A percentile compares a stretch with the other conserved stretches of the same genome.
These are phyloP conservation scores for Chrysochromulina tobinii DNA, from an alignment of 78 protist genomes.

Conservation along the genomic window DNA sequence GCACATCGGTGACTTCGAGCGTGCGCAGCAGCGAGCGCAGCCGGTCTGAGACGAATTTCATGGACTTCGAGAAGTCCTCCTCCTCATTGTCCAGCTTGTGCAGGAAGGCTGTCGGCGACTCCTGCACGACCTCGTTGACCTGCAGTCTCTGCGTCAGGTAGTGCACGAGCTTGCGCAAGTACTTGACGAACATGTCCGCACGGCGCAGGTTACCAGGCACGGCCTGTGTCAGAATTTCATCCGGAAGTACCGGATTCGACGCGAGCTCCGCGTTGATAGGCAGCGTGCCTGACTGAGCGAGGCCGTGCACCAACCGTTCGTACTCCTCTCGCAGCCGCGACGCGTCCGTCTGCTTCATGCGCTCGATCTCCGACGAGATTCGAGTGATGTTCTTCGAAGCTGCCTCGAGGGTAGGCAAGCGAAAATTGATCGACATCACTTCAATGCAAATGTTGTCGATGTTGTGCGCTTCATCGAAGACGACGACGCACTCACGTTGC, in stretches of 20 bases:
- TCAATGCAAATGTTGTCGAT: constrained; percentile 97
- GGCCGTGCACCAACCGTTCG: not conserved
- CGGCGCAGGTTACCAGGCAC: constrained; percentile 94
- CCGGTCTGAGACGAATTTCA: constrained; percentile 60
- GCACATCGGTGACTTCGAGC: constrained; percentile 62
- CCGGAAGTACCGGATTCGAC: constrained; percentile 73
- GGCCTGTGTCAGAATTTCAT: constrained; percentile 79
- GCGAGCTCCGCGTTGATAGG: not conserved
- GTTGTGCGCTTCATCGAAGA: constrained; percentile 99
- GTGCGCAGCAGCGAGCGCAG: constrained; percentile 83
- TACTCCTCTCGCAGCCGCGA: not conserved
- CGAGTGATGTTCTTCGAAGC: not conserved
- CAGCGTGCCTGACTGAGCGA: not conserved
- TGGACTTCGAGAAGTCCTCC: constrained; percentile 32
- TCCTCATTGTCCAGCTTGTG: constrained; percentile 28
- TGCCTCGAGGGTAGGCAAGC: not conserved
- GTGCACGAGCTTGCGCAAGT: constrained; percentile 75
- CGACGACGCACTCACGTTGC: constrained; percentile 77
- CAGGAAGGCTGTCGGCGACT: constrained; percentile 74
- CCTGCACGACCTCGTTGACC: constrained; percentile 47
- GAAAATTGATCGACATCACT: constrained; percentile 20
- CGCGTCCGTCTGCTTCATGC: not conserved
- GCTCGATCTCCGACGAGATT: not conserved
- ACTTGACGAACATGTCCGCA: constrained; percentile 67
- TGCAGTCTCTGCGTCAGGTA: constrained; percentile 50